phyloP scores from a whole-genome alignment of 148 eudicot genomes.

The Chenopodium formosanum region DNA sequence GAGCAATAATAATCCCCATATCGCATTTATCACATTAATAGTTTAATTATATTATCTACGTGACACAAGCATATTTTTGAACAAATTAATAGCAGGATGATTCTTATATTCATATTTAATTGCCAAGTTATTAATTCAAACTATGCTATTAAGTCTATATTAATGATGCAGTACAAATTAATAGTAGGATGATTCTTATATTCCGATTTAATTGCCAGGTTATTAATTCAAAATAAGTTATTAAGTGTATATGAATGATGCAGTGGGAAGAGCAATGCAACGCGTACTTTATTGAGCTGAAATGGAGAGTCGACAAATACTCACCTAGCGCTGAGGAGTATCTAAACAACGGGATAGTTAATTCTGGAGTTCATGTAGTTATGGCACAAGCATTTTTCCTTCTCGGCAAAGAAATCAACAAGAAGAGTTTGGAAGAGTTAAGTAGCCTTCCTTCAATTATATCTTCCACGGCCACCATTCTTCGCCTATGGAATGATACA shows the following conservation, averaged over 20 bases:
- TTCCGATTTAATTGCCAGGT: too few relatives aligned
- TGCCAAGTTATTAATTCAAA: too few relatives aligned
- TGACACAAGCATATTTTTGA: too few relatives aligned
- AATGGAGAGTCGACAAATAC: conserved; percentile 36
- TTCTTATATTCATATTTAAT: too few relatives aligned
- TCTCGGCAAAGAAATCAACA: conserved; percentile 37
- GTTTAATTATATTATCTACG: too few relatives aligned
- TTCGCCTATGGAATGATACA: conserved; percentile 57
- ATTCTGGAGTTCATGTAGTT: conserved; percentile 46
- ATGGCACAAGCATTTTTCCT: conserved; percentile 46
- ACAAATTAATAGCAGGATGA: too few relatives aligned
- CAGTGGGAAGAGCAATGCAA: conserved; percentile 57
- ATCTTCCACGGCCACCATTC: conserved; percentile 43
- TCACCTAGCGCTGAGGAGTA: conserved; percentile 45
- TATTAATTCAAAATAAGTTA: too few relatives aligned
- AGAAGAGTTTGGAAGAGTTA: conserved; percentile 19
- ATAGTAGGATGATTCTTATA: too few relatives aligned
- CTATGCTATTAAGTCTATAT: too few relatives aligned
- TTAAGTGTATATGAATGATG: not conserved
- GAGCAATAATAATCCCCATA: too few relatives aligned
- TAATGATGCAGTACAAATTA: too few relatives aligned
- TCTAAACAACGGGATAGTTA: conserved; percentile 44
- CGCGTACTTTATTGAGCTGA: conserved; percentile 41
- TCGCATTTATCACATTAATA: too few relatives aligned
- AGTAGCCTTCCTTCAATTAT: conserved; percentile 40